These are phyloP conservation scores for Paramecium octaurelia DNA, from an alignment of 73 alveolate genomes.

Conservation along the genomic window DNA sequence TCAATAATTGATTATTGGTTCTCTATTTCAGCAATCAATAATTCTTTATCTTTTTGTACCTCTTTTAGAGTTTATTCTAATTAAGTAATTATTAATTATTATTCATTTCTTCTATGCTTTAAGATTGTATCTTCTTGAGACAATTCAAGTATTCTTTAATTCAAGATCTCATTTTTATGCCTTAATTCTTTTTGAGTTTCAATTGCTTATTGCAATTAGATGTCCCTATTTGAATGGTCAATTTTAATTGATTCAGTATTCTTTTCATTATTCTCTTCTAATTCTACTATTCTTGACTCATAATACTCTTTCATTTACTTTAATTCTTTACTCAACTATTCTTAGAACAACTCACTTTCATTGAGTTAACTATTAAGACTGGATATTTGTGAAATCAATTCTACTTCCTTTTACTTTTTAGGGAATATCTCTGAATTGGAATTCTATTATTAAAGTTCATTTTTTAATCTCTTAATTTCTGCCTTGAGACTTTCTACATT, in stretches of 20 bases:
- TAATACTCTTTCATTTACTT: neutral
- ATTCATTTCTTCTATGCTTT: conserved; percentile 23
- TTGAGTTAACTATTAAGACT: neutral
- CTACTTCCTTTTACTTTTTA: neutral
- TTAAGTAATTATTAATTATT: neutral
- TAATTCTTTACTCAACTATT: conserved; percentile 4
- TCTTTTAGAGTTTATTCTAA: neutral
- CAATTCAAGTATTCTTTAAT: neutral
- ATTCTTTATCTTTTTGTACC: neutral
- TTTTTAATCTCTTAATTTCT: conserved; percentile 72
- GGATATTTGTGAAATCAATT: neutral
- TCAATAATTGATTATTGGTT: neutral
- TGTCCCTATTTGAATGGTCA: neutral
- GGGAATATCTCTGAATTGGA: neutral
- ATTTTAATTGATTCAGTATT: neutral
- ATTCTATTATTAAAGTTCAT: neutral
- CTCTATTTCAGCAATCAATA: neutral
- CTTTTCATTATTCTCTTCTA: neutral
- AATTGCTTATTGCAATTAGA: neutral
- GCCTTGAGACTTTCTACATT: conserved; percentile 65
- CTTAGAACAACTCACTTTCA: neutral
- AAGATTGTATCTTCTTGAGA: neutral
- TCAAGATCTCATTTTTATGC: neutral
- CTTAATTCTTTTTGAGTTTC: neutral
- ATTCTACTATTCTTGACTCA: neutral